Percentiles rank a stretch among this genome's conserved stretches.
phyloP scores from a whole-genome alignment of 768 basidiomycete species.

The Mycena indigotica region DNA sequence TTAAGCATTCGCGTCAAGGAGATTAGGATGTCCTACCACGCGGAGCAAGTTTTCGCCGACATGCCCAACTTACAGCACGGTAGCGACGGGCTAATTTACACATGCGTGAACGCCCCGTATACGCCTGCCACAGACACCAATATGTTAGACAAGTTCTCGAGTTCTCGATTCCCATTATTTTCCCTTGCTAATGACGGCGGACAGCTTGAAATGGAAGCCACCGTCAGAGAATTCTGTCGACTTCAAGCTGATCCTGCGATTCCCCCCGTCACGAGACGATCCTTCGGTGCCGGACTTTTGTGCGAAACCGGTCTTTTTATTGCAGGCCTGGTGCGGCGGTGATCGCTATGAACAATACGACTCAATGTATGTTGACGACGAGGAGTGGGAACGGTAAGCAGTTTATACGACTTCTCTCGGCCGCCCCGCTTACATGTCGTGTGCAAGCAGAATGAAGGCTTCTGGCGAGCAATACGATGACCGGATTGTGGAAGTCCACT shows the following conservation, averaged over 20 bases:
- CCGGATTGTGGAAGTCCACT: constrained; percentile 90
- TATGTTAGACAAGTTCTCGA: constrained; percentile 60
- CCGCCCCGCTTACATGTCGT: constrained; percentile 8
- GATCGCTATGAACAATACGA: constrained; percentile 83
- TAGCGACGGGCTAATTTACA: constrained; percentile 96
- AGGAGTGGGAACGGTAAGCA: constrained; percentile 90
- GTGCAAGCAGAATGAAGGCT: constrained; percentile 67
- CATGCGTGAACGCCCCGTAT: constrained; percentile 84
- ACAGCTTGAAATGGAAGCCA: constrained; percentile 97
- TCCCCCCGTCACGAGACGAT: constrained; percentile 65
- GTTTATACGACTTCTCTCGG: constrained; percentile 6
- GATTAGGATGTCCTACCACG: constrained; percentile 83
- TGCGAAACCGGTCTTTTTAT: constrained; percentile 83
- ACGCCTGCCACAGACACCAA: constrained; percentile 82
- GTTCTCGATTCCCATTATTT: not conserved
- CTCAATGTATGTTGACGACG: constrained; percentile 79
- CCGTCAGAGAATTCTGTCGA: constrained; percentile 98
- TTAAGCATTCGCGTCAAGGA: constrained; percentile 83
- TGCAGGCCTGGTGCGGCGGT: constrained; percentile 83
- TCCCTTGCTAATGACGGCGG: constrained; percentile 10
- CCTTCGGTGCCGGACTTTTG: constrained; percentile 71
- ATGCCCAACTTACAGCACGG: constrained; percentile 87
- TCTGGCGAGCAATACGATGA: constrained; percentile 90
- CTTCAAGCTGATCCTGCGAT: constrained; percentile 94
- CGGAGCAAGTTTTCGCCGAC: constrained; percentile 84